These are phyloP conservation scores for Ophiostoma australiae DNA, from an alignment of 2,329 filamentous ascomycete genomes.

Conservation along the genomic window DNA sequence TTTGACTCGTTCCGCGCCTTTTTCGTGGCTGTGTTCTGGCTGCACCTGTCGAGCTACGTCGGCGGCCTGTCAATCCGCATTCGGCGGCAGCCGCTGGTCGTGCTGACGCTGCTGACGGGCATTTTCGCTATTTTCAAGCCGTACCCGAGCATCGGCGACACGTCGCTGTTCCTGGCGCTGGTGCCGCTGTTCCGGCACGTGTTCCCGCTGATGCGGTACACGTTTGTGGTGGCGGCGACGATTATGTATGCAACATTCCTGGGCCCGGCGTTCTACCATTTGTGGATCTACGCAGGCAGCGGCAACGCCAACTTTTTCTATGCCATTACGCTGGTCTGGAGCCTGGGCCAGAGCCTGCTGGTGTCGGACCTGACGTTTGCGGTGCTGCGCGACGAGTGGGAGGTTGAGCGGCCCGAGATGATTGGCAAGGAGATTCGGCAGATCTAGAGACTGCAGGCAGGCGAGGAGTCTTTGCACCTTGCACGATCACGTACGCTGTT, in stretches of 20 bases:
- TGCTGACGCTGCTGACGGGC: conserved; percentile 76
- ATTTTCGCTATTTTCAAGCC: conserved; percentile 95
- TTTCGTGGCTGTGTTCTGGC: conserved; percentile 96
- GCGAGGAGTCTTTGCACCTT: not conserved
- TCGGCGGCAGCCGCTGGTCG: conserved; percentile 78
- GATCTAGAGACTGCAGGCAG: conserved; percentile 47
- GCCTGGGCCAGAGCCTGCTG: conserved; percentile 77
- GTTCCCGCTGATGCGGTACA: conserved; percentile 89
- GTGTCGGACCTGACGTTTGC: conserved; percentile 87
- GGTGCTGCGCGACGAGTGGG: conserved; percentile 86
- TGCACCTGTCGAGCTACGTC: conserved; percentile 87
- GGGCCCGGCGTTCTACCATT: conserved; percentile 89
- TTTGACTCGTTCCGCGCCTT: conserved; percentile 97
- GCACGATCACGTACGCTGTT: conserved; percentile 3
- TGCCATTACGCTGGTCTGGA: conserved; percentile 98
- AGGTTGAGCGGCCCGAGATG: conserved; percentile 85
- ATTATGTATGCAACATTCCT: conserved; percentile 84
- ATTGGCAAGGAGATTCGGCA: conserved; percentile 81
- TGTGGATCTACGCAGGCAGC: conserved; percentile 97
- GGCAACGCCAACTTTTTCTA: conserved; percentile 99
- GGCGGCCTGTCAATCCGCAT: conserved; percentile 79
- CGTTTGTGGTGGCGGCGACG: conserved; percentile 76
- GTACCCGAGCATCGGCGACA: conserved; percentile 89
- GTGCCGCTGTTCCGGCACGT: conserved; percentile 85
- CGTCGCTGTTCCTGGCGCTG: conserved; percentile 76